phyloP scores from a whole-genome alignment of 2,329 filamentous ascomycete species.

The Aureobasidium musti region DNA sequence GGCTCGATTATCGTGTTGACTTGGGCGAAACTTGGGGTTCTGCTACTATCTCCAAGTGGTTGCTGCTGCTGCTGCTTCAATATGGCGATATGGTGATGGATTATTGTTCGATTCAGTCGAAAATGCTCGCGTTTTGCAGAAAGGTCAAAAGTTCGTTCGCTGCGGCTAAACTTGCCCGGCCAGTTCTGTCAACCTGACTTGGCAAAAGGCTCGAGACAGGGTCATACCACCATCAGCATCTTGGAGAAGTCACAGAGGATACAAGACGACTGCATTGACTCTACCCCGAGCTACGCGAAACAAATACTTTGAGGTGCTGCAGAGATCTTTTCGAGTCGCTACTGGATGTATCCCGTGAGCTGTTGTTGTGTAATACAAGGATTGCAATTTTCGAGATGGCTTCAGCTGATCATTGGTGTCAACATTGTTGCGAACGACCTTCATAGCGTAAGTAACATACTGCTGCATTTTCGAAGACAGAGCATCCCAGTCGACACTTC shows the following conservation, averaged over 20 bases:
- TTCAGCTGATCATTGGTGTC: neutral
- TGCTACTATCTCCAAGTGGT: neutral
- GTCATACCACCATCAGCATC: neutral
- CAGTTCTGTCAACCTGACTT: neutral
- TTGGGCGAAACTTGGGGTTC: too few relatives aligned
- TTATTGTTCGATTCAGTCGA: neutral
- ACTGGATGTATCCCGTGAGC: neutral
- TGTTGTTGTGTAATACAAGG: neutral
- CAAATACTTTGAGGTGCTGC: neutral
- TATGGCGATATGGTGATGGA: neutral
- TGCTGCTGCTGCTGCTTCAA: too few relatives aligned
- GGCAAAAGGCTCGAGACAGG: neutral
- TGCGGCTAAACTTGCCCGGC: neutral
- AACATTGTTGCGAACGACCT: neutral
- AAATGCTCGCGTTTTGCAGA: neutral
- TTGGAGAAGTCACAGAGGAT: neutral
- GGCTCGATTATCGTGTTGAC: too few relatives aligned
- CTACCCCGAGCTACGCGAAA: conserved; percentile 52
- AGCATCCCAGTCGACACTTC: neutral
- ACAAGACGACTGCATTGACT: conserved; percentile 47
- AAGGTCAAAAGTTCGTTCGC: neutral
- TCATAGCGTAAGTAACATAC: neutral
- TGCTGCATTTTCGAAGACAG: neutral
- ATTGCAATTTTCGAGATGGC: neutral
- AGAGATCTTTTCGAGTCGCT: rapidly evolving